Percentiles rank a stretch among this genome's conserved stretches.
phyloP scores from a whole-genome alignment of 805 yeast species.

The Yarrowia yakushimensis region DNA sequence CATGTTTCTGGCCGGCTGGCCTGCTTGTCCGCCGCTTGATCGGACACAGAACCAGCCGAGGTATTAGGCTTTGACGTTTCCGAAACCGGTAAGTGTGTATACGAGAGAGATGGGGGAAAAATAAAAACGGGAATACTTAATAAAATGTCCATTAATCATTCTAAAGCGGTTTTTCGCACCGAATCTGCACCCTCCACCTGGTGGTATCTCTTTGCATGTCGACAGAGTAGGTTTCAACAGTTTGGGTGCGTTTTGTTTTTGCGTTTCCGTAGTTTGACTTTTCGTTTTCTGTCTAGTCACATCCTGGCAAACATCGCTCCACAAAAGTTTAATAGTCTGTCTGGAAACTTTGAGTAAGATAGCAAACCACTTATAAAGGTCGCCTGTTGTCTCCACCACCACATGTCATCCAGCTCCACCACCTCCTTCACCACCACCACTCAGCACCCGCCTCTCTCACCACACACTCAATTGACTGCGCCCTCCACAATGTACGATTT shows the following conservation, averaged over 20 bases:
- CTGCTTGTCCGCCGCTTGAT: slow-evolving; percentile 21
- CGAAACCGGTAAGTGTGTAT: neutral
- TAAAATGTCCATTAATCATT: no score
- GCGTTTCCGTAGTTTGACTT: neutral
- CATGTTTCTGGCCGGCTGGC: neutral
- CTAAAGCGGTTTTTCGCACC: no score
- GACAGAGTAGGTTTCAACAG: no score
- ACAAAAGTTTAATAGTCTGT: slow-evolving; percentile 11
- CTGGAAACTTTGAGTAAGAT: slow-evolving; percentile 18
- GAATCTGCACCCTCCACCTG: no score
- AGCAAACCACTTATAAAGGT: slow-evolving; percentile 9
- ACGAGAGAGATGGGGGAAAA: no score
- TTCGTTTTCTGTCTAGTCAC: no score
- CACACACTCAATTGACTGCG: neutral
- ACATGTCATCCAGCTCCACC: no score
- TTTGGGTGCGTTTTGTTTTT: neutral
- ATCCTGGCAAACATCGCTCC: slow-evolving; percentile 26
- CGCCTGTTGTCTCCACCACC: neutral
- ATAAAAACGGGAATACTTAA: no score
- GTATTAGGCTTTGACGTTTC: neutral
- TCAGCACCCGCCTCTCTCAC: no score
- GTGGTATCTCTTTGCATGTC: no score
- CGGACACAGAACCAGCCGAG: slow-evolving; percentile 3
- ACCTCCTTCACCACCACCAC: neutral
- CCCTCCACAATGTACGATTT: slow-evolving; percentile 7